Evolutionary conservation across 2,329 filamentous ascomycete species (phyloP), one percentile per base, ranked within the genome.

Genomic region (Aspergillus flavus): DNA sequence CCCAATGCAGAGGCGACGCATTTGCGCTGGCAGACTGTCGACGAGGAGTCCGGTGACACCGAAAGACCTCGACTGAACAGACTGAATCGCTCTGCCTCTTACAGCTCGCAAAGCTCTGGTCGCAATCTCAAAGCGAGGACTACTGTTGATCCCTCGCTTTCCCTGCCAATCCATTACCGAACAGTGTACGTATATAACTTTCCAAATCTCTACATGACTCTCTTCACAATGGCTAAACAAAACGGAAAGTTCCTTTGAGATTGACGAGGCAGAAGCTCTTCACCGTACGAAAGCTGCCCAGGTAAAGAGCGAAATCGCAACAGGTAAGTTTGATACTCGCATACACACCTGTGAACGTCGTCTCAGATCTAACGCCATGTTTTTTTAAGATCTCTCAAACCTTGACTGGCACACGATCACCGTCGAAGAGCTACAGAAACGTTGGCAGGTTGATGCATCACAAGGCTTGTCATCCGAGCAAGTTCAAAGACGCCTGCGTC

Each of bases 371-470:
- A 23, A 58, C 2, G 9, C 5, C 21, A 26, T 23, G 7, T 19
- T 34, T 6, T 59, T 41, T 43, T 32, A 58, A 88, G 86, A 87
- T 63, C 80, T 89, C 46, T 81, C 91, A 34, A 57, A 64, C 16
- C 64, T 69, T 6, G 87, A 91, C 70, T 91, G 90, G 88, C 90
- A 93, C 74, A 86, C 79, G 0, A 78, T 91, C 12, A 75, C 85
- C 0, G 71, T 82, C 14, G 80, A 86, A 7, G 86, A 90, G 62
- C 79, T 91, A n/a, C 82, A 85, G 62, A 81, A 82, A 32, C 85
- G 88, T 30, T 83, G 91, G 39, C 82, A 83, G 1, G 86, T 84
- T 6, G 88, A 87, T 16, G 72, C 81, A 16, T 76, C 75, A 1
- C 78, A 84, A 58, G 90, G 90, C 57, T 83, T 93, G 1, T 89